Conservation (phyloP, 805 yeast genomes). For the Cyberlindnera xishuangbannaensis region DNA sequence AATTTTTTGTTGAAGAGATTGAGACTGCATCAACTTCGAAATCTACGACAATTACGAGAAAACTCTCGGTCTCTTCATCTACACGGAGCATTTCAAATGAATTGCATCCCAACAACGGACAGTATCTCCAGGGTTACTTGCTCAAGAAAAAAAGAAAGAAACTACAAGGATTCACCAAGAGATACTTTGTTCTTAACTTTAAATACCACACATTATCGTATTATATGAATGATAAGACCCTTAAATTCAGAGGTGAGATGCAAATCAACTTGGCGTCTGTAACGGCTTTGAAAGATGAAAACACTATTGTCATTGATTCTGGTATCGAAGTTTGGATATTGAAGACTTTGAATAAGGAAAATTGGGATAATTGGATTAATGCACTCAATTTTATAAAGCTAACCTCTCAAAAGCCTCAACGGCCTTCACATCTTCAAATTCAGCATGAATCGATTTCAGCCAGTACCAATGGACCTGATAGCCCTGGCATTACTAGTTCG, state of each 20-base stretch:
- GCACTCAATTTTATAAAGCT: slow-evolving; percentile 51
- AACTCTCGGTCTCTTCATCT: slow-evolving; percentile 15
- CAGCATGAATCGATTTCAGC: slow-evolving; percentile 1
- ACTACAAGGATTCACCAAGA: slow-evolving; percentile 77
- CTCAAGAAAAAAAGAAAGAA: slow-evolving; percentile 78
- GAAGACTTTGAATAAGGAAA: slow-evolving; percentile 57
- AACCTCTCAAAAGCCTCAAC: slow-evolving; percentile 6
- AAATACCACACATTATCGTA: slow-evolving; percentile 80
- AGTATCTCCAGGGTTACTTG: slow-evolving; percentile 70
- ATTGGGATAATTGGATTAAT: slow-evolving; percentile 77
- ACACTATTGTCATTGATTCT: slow-evolving; percentile 78
- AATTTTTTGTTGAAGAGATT: slow-evolving; percentile 25
- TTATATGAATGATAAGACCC: slow-evolving; percentile 62
- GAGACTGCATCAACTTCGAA: slow-evolving; percentile 8
- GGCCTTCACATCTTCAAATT: too few species aligned
- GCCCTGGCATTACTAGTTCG: slow-evolving; percentile 2
- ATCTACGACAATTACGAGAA: slow-evolving; percentile 5
- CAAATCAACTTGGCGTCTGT: slow-evolving; percentile 79
- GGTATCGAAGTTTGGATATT: slow-evolving; percentile 94
- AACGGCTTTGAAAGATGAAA: slow-evolving; percentile 62
- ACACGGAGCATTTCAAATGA: slow-evolving; percentile 18
- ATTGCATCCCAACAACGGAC: slow-evolving; percentile 52
- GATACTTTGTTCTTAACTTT: slow-evolving; percentile 80
- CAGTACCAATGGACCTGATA: slow-evolving; percentile 1
- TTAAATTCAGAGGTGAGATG: slow-evolving; percentile 85